Conservation (phyloP, 352 stramenopile genomes). For the Phytophthora vignae region DNA sequence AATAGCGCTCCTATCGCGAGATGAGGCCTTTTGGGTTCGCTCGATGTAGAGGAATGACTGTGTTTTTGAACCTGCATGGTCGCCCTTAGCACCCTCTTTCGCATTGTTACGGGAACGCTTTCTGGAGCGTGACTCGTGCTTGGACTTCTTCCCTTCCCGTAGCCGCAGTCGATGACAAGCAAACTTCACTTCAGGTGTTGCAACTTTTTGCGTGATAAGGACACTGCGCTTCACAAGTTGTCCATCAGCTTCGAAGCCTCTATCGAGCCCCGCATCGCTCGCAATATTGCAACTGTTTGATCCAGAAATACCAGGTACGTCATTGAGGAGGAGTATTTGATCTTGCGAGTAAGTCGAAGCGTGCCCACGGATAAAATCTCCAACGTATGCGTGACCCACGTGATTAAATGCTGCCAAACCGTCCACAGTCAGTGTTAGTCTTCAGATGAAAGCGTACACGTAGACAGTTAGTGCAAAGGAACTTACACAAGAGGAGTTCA, state of each 20-base stretch:
- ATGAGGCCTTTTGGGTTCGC: conserved; percentile 56
- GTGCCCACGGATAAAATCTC: conserved; percentile 32
- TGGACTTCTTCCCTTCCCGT: conserved; percentile 35
- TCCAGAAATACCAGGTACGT: conserved; percentile 29
- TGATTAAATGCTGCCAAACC: conserved; percentile 53
- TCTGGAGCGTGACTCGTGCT: conserved; percentile 18
- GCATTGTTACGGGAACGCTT: conserved; percentile 48
- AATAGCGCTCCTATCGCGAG: conserved; percentile 15
- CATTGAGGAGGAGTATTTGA: conserved; percentile 56
- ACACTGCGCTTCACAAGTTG: conserved; percentile 58
- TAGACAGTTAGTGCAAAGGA: neutral
- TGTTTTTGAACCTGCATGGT: neutral
- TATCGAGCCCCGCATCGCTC: conserved; percentile 1
- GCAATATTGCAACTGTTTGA: neutral
- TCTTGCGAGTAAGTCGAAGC: conserved; percentile 1
- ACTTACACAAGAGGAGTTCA: conserved; percentile 56
- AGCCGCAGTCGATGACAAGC: conserved; percentile 52
- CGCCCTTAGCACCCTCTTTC: conserved; percentile 5
- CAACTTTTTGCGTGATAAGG: conserved; percentile 49
- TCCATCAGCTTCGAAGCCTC: conserved; percentile 14
- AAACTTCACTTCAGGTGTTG: conserved; percentile 29
- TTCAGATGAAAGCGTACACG: neutral
- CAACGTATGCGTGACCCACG: conserved; percentile 48
- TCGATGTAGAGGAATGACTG: conserved; percentile 59
- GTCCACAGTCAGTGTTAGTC: neutral